Conservation (phyloP, 495 filamentous ascomycete species). For the Parachaetomium inaequale region DNA sequence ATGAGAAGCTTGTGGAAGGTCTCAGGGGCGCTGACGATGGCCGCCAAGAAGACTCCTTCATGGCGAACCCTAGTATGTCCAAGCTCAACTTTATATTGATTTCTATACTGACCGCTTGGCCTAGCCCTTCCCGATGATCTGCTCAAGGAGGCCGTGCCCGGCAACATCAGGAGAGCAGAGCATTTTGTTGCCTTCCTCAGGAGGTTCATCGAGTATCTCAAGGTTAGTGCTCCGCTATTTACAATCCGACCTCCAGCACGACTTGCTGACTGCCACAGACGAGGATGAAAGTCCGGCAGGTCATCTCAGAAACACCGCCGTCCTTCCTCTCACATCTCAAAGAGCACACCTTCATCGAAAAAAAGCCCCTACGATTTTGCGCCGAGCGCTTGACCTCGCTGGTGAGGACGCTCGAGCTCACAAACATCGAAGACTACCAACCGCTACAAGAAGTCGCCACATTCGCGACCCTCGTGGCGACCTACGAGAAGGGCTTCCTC, state of each 20-base stretch:
- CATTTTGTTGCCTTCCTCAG: slow-evolving; percentile 95
- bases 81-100: not conserved
- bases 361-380: slow-evolving; percentile 92
- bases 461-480: slow-evolving; percentile 95
- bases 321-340: slow-evolving; percentile 92
- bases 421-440: slow-evolving; percentile 96
- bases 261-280: slow-evolving; percentile 48
- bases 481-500: slow-evolving; percentile 95
- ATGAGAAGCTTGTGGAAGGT: slow-evolving; percentile 91
- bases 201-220: slow-evolving; percentile 95
- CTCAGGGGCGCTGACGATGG: slow-evolving; percentile 82
- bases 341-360: slow-evolving; percentile 95
- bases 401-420: slow-evolving; percentile 90
- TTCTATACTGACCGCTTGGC: slow-evolving; percentile 33
- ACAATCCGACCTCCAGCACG: not conserved
- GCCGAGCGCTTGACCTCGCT: slow-evolving; percentile 93
- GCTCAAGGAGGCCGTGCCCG: slow-evolving; percentile 89
- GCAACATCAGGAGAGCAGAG: slow-evolving; percentile 93
- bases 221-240: slow-evolving; percentile 40
- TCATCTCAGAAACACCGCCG: slow-evolving; percentile 92
- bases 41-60: slow-evolving; percentile 90
- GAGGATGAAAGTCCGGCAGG: slow-evolving; percentile 95
- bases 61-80: slow-evolving; percentile 74
- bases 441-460: slow-evolving; percentile 96
- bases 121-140: slow-evolving; percentile 71